Percentiles rank a stretch among this genome's conserved stretches.
Conservation (phyloP, 345 rosid genomes). For the Trapa bicornis region DNA sequence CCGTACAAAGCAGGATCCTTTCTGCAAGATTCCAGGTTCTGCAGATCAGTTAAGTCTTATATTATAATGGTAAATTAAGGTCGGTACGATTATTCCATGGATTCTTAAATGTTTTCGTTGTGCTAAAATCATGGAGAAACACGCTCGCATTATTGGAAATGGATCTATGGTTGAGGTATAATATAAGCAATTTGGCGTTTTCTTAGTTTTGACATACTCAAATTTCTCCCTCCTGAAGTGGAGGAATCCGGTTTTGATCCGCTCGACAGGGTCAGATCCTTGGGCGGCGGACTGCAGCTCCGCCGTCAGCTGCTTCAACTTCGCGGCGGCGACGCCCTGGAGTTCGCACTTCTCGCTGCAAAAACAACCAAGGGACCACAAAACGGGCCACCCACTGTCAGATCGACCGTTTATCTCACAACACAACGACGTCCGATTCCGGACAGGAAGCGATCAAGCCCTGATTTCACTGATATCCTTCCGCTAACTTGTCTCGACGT, state of each 20-base stretch:
- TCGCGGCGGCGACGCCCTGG: conserved; percentile 61
- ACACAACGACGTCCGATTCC: too few species aligned
- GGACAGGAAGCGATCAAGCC: too few species aligned
- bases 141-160: too few species aligned
- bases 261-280: conserved; percentile 36
- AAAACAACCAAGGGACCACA: neutral
- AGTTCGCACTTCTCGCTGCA: conserved; percentile 59
- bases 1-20: conserved; percentile 49
- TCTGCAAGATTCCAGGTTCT: conserved; percentile 25
- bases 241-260: conserved; percentile 59
- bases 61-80: neutral
- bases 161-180: too few species aligned
- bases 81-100: neutral
- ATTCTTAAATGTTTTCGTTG: neutral
- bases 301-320: conserved; percentile 61
- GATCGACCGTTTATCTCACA: neutral
- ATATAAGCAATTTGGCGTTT: too few species aligned
- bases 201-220: conserved; percentile 32
- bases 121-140: too few species aligned
- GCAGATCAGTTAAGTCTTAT: neutral
- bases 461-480: neutral
- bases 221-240: conserved; percentile 69
- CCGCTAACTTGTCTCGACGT: neutral
- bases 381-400: conserved; percentile 5
- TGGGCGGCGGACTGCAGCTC: conserved; percentile 45